These are phyloP conservation scores for Colletotrichum lupini DNA, from an alignment of 2,329 filamentous ascomycete species.

Conservation along the genomic window DNA sequence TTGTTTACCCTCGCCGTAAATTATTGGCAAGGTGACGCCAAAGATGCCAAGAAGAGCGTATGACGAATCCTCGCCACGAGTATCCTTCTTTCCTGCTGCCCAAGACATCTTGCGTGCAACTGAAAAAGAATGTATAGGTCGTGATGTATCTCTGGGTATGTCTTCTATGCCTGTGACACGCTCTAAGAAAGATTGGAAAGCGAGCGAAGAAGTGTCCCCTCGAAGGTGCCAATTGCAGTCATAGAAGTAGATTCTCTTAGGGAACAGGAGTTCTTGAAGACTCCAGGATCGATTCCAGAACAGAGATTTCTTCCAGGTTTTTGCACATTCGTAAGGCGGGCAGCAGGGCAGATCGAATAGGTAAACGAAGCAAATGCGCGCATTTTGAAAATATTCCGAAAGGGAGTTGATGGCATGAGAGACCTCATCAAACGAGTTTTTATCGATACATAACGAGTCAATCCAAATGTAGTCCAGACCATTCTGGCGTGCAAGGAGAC, in stretches of 20 bases:
- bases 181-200: neutral
- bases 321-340: neutral
- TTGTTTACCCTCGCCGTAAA: slow-evolving; percentile 6
- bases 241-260: neutral
- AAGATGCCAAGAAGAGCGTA: slow-evolving; percentile 12
- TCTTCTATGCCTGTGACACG: neutral
- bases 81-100: neutral
- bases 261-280: slow-evolving; percentile 1
- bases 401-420: slow-evolving; percentile 3
- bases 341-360: neutral
- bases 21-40: neutral
- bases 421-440: neutral
- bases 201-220: neutral
- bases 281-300: slow-evolving; percentile 17
- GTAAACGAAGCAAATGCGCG: slow-evolving; percentile 3
- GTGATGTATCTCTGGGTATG: neutral
- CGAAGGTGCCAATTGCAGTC: neutral
- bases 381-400: neutral
- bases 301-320: neutral
- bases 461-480: neutral
- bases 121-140: neutral
- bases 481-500: neutral
- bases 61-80: neutral
- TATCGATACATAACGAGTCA: neutral
- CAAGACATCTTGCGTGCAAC: slow-evolving; percentile 7